phyloP scores from a whole-genome alignment of 2,329 filamentous ascomycete species.

The Neofusicoccum ribis region DNA sequence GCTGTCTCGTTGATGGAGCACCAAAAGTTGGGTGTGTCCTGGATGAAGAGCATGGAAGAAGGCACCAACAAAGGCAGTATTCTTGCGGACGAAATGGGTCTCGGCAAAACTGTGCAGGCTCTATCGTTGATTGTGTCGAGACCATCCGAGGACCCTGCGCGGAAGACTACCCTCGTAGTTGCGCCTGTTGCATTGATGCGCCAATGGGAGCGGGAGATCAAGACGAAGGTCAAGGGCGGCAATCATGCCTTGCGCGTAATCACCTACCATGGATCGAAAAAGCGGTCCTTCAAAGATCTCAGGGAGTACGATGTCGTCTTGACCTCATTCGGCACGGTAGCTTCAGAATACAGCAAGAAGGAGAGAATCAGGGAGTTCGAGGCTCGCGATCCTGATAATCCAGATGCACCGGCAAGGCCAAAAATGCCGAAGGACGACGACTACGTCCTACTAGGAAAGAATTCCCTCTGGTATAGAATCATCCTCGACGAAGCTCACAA shows the following conservation, averaged over 20 bases:
- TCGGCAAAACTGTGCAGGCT: slow-evolving; percentile 82
- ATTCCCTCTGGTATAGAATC: slow-evolving; percentile 65
- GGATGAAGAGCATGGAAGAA: slow-evolving; percentile 74
- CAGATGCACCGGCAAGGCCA: slow-evolving; percentile 81
- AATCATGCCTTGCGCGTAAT: slow-evolving; percentile 62
- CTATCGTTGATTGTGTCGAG: slow-evolving; percentile 73
- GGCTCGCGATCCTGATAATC: slow-evolving; percentile 84
- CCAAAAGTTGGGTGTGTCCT: slow-evolving; percentile 74
- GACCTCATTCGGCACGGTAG: slow-evolving; percentile 75
- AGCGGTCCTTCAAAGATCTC: slow-evolving; percentile 60
- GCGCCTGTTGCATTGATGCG: slow-evolving; percentile 76
- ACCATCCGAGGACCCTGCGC: slow-evolving; percentile 58
- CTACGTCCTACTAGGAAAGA: slow-evolving; percentile 55
- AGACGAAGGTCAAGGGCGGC: slow-evolving; percentile 61
- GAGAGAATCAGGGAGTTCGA: slow-evolving; percentile 68
- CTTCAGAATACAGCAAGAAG: slow-evolving; percentile 11
- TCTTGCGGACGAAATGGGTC: slow-evolving; percentile 75
- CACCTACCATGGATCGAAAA: slow-evolving; percentile 67
- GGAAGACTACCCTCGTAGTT: slow-evolving; percentile 78
- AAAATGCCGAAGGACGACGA: slow-evolving; percentile 71
- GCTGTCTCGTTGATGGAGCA: slow-evolving; percentile 73
- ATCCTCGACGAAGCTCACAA: slow-evolving; percentile 79
- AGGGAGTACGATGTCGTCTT: slow-evolving; percentile 71
- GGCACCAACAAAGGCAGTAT: slow-evolving; percentile 68
- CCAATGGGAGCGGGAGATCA: slow-evolving; percentile 83